Base-by-base conservation (phyloP, 2,329 filamentous ascomycete species). In the Botrytis hyacinthi region DNA sequence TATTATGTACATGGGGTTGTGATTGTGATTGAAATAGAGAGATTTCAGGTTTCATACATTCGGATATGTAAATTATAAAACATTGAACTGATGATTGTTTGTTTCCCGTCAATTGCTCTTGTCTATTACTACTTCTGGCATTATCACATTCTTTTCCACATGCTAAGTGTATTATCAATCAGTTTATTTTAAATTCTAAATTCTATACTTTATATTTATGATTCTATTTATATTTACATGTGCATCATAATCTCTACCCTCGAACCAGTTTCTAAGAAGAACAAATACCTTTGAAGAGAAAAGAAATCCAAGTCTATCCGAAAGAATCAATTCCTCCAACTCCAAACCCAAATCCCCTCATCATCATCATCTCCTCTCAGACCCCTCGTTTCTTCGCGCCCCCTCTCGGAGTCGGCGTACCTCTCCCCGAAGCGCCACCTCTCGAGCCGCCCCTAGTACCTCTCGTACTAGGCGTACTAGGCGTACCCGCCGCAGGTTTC, bases 11-110 rank as follows among this genome's bases (percentile, higher is more conserved):
- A 26, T 51, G 1, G 22, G 2, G 14, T 51, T 22, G 3, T 9
- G 4, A n/a, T 51, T 32, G 14, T 4, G 8, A 3, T 46, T 20
- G 3, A 8, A n/a, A 54, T 29, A 3, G 6, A n/a, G 5, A 29
- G 51, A 54, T 29, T 54, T 51, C 2, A 3, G 5, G 16, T 7
- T 54, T 54, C 0, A 6, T 16, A 8, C 3, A 29, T 54, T 3
- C 1, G 0, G 26, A 54, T 29, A 18, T 29, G 0, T 4, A 4
- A 18, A 54, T 54, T 9, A 2, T 2, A 12, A 40, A 12, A 40
- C 0, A 40, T 9, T 12, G 37, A 40, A 0, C n/a, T n/a, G n/a
- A n/a, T 40, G 37, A 12, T 40, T 10, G 2, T 1, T 40, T 10
- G 9, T 12, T 40, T 40, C 9, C 10, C 9, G 10, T 12, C 9